These are phyloP conservation scores for Daldinia childiae DNA, from an alignment of 495 filamentous ascomycete species.

Conservation along the genomic window DNA sequence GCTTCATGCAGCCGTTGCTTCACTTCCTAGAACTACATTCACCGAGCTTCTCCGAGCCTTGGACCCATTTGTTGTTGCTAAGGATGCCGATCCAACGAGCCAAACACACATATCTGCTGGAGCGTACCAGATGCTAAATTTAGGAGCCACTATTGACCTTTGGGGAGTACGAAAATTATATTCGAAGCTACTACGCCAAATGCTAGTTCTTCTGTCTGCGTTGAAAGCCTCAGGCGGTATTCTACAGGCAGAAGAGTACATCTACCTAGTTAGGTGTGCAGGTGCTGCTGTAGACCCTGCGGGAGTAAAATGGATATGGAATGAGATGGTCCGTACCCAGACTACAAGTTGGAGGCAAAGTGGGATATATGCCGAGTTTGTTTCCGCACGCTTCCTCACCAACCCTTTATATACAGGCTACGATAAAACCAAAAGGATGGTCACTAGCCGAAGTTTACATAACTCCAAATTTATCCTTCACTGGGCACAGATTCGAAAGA, in stretches of 20 bases:
- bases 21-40: conserved; percentile 47
- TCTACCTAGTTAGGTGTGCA: conserved; percentile 46
- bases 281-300: conserved; percentile 46
- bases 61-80: conserved; percentile 45
- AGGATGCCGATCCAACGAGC: conserved; percentile 40
- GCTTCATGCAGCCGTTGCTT: conserved; percentile 19
- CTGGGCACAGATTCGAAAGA: neutral
- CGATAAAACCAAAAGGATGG: conserved; percentile 42
- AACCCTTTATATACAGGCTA: conserved; percentile 49
- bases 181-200: conserved; percentile 29
- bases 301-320: conserved; percentile 40
- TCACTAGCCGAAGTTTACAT: conserved; percentile 46
- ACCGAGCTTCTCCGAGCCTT: conserved; percentile 51
- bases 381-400: conserved; percentile 50
- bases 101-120: conserved; percentile 36
- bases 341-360: conserved; percentile 28
- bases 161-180: conserved; percentile 49
- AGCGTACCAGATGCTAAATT: conserved; percentile 39
- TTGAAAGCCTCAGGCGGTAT: conserved; percentile 37
- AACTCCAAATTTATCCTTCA: conserved; percentile 17
- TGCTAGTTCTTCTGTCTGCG: conserved; percentile 34
- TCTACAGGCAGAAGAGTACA: conserved; percentile 46
- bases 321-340: conserved; percentile 21
- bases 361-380: conserved; percentile 43
- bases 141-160: conserved; percentile 43